Base-by-base conservation (phyloP, 23 red algal genomes). In the Gracilariopsis chorda region DNA sequence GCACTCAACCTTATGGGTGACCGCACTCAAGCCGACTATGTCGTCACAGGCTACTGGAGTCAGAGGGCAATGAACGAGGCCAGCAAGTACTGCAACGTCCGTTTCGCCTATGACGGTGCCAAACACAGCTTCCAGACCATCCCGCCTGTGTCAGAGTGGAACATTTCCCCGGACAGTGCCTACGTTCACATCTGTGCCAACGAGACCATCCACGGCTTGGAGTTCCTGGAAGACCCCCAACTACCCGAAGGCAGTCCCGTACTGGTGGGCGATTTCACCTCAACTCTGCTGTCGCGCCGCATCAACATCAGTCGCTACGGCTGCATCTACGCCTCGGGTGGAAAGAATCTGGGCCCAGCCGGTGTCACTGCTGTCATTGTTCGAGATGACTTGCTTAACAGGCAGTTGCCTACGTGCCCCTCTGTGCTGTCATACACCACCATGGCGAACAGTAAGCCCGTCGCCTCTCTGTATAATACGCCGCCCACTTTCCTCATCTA, bases 401-500 rank as follows among this genome's bases (percentile, higher is more conserved):
- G 42, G n/a, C 34, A 52, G 67, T 48, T 68, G 35, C 84, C 43
- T 32, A 74, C 65, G 37, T 88, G 84, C 43, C 84, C 84, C 3
- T 88, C 84, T 16, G 84, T 88, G 43, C 65, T 88, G 62, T 88
- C 84, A 29, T 88, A 77, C 42, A 19, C 37, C 19, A 48, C 53
- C 21, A 88, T 77, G 84, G 84, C 84, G 21, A 68, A 35, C 67
- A 88, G 58, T 44, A 88, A 88, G 67, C 84, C 84, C 35, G 75
- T 88, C 37, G 21, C 84, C 8, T 88, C 84, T 6, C 35, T 88
- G 27, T 88, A 88, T 65, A 88, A 88, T 47, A 88, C 84, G 25
- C 84, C 84, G 61, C 84, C 84, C 20, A 88, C 84, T 1, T 88
- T 88, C 71, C 65, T 88, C 33, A 88, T 88, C 84, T 88, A 88